Evolutionary conservation across 139 green algal genomes (phyloP), one percentile per base, ranked within the genome.

Genomic region (Coelastrella sp.): DNA sequence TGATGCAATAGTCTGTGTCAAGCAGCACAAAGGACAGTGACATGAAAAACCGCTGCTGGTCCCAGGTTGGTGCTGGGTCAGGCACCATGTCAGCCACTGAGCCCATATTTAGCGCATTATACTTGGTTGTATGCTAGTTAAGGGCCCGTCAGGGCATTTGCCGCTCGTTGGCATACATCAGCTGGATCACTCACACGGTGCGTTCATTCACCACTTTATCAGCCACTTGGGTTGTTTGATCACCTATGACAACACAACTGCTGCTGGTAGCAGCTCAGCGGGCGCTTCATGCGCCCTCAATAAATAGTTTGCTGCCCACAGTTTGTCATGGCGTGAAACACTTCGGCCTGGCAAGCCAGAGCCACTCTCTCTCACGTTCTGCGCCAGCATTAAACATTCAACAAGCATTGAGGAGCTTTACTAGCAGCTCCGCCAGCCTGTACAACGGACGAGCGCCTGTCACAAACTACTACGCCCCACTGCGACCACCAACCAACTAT

Each of bases 401-500:
- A 61, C 7, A n/a, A 10, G 12, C 35, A 25, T 57, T 63, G 0
- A 83, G 78, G 20, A 7, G 10, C 15, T 84, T 84, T 58, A 78
- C 11, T 8, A 90, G 24, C 58, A 90, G 85, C 14, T 27, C 59
- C 56, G 14, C 72, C 8, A 63, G 56, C 20, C 24, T 83, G 7
- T 90, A 75, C 74, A 90, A 84, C 6, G 85, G 85, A 20, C 56
- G 74, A 63, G 74, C 58, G 57, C 20, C 49, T 35, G 10, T 24
- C 11, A 20, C 85, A 63, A 84, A 27, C 85, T 90, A 90, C 85
- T 84, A 84, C 74, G n/a, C 27, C 56, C 56, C 85, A 63, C 49
- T 63, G 19, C 58, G 85, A 24, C 57, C 72, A 17, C 85, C 85
- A 27, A 58, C 85, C 57, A 90, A 90, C 85, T 90, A 84, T 35